These are phyloP conservation scores for Pseudogymnoascus sp. DNA, from an alignment of 2,329 filamentous ascomycete species.

Conservation along the genomic window DNA sequence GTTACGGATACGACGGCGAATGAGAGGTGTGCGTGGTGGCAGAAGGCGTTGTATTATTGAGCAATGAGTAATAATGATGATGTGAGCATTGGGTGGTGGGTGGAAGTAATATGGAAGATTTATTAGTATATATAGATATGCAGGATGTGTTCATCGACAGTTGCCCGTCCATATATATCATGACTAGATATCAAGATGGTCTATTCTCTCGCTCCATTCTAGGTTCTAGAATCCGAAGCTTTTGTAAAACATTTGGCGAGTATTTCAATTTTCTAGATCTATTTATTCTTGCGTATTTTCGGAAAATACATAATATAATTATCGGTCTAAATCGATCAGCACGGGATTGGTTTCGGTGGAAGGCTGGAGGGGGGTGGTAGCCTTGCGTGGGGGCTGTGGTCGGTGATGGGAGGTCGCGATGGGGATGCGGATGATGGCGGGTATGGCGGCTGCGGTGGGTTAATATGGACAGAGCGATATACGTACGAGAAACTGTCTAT, in stretches of 20 bases:
- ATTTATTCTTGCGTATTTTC: too few relatives aligned
- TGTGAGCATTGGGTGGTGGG: not conserved
- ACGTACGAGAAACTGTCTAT: slow-evolving; percentile 15
- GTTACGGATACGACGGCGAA: slow-evolving; percentile 23
- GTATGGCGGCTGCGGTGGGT: not conserved
- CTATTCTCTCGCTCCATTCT: too few relatives aligned
- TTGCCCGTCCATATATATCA: not conserved
- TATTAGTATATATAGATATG: not conserved
- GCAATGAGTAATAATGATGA: not conserved
- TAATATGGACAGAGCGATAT: not conserved
- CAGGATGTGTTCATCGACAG: not conserved
- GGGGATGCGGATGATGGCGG: not conserved
- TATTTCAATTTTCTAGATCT: too few relatives aligned
- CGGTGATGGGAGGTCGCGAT: not conserved
- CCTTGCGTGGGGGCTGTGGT: not conserved
- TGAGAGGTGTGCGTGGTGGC: slow-evolving; percentile 29
- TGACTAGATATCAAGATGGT: too few relatives aligned
- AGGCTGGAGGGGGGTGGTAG: not conserved
- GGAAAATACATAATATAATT: too few relatives aligned
- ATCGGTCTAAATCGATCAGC: too few relatives aligned
- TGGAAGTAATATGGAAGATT: not conserved
- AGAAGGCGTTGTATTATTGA: slow-evolving; percentile 19
- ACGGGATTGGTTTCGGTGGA: not conserved
- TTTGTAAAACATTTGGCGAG: too few relatives aligned
- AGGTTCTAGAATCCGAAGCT: too few relatives aligned